Percentiles rank a stretch among this genome's conserved stretches.
phyloP scores from a whole-genome alignment of 805 yeast species.

The Yamadazyma ubonensis region DNA sequence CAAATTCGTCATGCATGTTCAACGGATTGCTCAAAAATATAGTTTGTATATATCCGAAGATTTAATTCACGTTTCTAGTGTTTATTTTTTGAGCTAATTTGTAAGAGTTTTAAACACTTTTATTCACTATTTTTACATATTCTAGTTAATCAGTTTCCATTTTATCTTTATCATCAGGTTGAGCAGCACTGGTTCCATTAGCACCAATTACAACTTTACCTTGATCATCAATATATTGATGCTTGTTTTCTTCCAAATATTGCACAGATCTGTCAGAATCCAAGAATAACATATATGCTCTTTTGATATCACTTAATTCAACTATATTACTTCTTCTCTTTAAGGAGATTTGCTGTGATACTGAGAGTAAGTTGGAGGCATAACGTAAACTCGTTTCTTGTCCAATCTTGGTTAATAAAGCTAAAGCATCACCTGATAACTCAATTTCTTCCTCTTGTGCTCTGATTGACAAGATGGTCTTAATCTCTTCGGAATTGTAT shows the following conservation, averaged over 20 bases:
- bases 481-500: conserved; percentile 80
- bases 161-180: conserved; percentile 22
- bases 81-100: not conserved
- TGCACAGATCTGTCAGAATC: conserved; percentile 89
- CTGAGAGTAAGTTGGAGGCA: conserved; percentile 87
- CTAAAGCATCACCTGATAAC: conserved; percentile 76
- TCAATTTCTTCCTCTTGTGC: conserved; percentile 94
- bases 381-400: conserved; percentile 88
- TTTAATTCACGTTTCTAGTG: too few species aligned
- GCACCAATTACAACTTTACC: conserved; percentile 65
- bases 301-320: conserved; percentile 79
- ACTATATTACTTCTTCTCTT: conserved; percentile 73
- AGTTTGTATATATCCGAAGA: too few species aligned
- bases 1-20: too few species aligned
- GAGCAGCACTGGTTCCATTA: conserved; percentile 9
- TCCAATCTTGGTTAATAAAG: conserved; percentile 85
- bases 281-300: conserved; percentile 81
- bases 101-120: not conserved
- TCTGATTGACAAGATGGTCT: conserved; percentile 82
- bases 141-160: conserved; percentile 36
- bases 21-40: too few species aligned
- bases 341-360: conserved; percentile 80
- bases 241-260: conserved; percentile 67
- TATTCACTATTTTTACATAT: conserved; percentile 4
- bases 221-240: conserved; percentile 72